These are phyloP conservation scores for Tarenaya hassleriana DNA, from an alignment of 345 rosid genomes.

Conservation along the genomic window DNA sequence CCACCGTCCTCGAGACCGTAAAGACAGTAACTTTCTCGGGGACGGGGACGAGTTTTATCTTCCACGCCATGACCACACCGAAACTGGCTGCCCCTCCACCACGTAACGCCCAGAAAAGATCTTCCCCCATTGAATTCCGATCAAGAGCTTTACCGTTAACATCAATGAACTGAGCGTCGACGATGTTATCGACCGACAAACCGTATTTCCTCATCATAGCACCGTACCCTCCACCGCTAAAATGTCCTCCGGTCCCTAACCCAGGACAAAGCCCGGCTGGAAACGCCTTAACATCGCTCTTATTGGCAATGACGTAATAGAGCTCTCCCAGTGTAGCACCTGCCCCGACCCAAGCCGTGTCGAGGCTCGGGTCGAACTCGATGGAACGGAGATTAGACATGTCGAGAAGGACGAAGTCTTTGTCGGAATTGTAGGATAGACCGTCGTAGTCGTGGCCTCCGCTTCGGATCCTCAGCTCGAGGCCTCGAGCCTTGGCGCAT, in stretches of 20 bases:
- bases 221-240: constrained; percentile 67
- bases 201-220: constrained; percentile 60
- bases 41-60: constrained; percentile 46
- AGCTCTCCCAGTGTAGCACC: constrained; percentile 73
- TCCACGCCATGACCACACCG: constrained; percentile 50
- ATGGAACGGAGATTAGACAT: constrained; percentile 46
- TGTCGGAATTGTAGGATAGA: constrained; percentile 37
- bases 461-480: constrained; percentile 52
- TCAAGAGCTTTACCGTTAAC: constrained; percentile 47
- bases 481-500: constrained; percentile 34
- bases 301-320: constrained; percentile 43
- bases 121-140: constrained; percentile 65
- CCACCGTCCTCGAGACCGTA: constrained; percentile 30
- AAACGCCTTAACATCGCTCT: constrained; percentile 42
- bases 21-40: constrained; percentile 52
- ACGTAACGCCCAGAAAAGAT: constrained; percentile 60
- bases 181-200: constrained; percentile 41
- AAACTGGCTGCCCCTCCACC: constrained; percentile 76
- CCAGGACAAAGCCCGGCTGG: constrained; percentile 68
- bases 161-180: constrained; percentile 51
- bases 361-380: constrained; percentile 32
- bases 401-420: constrained; percentile 57
- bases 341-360: constrained; percentile 59
- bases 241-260: constrained; percentile 71
- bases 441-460: constrained; percentile 91